A percentile compares a stretch with the other conserved stretches of the same genome.
phyloP scores from a whole-genome alignment of 176 grass and related monocot genomes.

The Avena eriantha region DNA sequence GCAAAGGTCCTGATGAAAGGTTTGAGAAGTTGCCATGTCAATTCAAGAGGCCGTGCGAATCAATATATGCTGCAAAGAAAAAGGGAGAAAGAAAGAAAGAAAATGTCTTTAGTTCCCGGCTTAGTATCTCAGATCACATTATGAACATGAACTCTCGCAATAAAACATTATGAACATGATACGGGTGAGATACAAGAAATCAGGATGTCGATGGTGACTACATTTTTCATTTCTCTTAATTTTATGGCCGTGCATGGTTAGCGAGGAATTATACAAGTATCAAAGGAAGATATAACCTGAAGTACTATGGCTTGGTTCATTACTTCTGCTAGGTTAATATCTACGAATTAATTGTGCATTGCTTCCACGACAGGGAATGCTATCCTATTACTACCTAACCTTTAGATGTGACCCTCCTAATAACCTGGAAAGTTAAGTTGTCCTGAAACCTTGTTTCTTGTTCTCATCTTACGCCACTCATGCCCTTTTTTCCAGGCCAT shows the following conservation, averaged over 20 bases:
- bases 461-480: no score
- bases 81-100: not conserved
- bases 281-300: no score
- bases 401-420: conserved; percentile 57
- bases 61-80: conserved; percentile 19
- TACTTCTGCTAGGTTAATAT: no score
- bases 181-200: no score
- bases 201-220: not conserved
- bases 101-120: conserved; percentile 28
- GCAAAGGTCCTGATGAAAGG: no score
- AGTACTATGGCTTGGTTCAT: no score
- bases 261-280: no score
- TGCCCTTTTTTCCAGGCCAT: no score
- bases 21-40: conserved; percentile 50
- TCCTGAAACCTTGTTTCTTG: conserved; percentile 21
- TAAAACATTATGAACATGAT: conserved; percentile 11
- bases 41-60: conserved; percentile 36
- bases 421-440: conserved; percentile 40
- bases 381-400: conserved; percentile 42
- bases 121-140: conserved; percentile 10
- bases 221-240: not conserved
- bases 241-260: no score
- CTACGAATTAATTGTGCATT: not conserved
- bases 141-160: no score
- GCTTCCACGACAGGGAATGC: conserved; percentile 15